Base-by-base conservation (phyloP, 2,329 filamentous ascomycete species). In the Juglanconis juglandina region DNA sequence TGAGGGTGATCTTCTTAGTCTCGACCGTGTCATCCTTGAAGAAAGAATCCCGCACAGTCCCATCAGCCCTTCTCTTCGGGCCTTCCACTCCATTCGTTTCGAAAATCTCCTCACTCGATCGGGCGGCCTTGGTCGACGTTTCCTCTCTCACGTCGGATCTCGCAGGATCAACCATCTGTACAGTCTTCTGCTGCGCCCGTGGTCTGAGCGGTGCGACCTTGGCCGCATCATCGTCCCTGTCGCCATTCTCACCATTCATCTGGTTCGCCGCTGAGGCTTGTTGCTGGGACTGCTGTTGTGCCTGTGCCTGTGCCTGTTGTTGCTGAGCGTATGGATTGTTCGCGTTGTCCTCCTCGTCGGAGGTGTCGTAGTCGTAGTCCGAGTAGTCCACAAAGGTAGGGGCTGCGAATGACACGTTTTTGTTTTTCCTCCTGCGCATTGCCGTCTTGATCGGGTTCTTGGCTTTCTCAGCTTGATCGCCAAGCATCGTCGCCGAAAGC, bases 1-100 rank as follows among this genome's bases (percentile, higher is more conserved):
- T 99, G 49, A 99, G 83, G 0, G 93, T 96, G 66, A 99, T 98
- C 78, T 98, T 98, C 75, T 96, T 92, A 3, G 95, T 97, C 74
- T 98, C 95, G 42, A 92, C 89, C 37, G 86, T 92, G 70, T 99
- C 94, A 70, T 98, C 95, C 74, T 92, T 96, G 81, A 97, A 97
- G 80, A 98, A 97, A 1, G 94, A 96, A 75, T 98, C 94, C 65
- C 94, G 86, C 49, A 96, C 84, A 30, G 90, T 94, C 47, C 92
- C 92, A 67, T 96, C 96, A 65, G 89, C 86, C 41, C 91, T 92
- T 70, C 88, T 85, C 71, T 81, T 82, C 1, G 78, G 76, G 1
- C 77, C 77, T 47, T 83, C 78, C 59, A 80, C 77, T 2, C 74
- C 68, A 63, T 80, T 85, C 51, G 73, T 76, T 52, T 86, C 84